Evolutionary conservation across 192 early-diverging fungal species (phyloP), one percentile per base, ranked within the genome.

Genomic region (Coemansia erecta): DNA sequence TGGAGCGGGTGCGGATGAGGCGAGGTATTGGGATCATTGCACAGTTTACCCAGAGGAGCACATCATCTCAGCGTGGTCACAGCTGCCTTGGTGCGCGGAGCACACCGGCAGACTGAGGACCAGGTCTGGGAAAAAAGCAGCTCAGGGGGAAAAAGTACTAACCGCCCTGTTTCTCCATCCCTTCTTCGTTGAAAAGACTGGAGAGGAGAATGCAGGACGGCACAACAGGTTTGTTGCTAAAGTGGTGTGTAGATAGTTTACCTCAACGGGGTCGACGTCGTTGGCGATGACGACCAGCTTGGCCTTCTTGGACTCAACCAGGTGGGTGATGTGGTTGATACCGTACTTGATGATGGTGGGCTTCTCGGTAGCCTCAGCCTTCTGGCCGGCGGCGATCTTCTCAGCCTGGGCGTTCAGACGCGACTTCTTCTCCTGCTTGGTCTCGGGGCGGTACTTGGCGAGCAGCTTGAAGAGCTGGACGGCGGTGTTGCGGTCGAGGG

Each of bases 361-460:
- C 92, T 98, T 98, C 85, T 93, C 91, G 66, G 88, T 81, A 24
- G 66, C 82, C 65, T 91, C 90, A 56, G 88, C 85, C 90, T 94
- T 92, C 84, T 86, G 85, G 41, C 87, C 88, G 62, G 90, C 89
- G 50, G 92, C 92, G 82, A 92, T 90, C 72, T 87, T 83, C 69
- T 90, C 90, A 56, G 95, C 97, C 75, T 89, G 86, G 51, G 86
- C 86, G 47, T 79, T 84, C 61, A 98, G 85, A 84, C 97, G 97
- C 54, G 85, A 70, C 83, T 90, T 91, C 91, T 99, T 99, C 84
- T 99, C 93, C 64, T 85, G 74, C 82, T 89, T 89, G 82, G 92
- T 93, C 87, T 99, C 97, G 57, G 97, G 95, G 74, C 95, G 93
- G 92, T 98, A 98, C 92, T 99, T 99, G 91, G 91, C 81, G 56